These are phyloP conservation scores for Phascolomyces articulosus DNA, from an alignment of 371 early-diverging fungal genomes.

Conservation along the genomic window DNA sequence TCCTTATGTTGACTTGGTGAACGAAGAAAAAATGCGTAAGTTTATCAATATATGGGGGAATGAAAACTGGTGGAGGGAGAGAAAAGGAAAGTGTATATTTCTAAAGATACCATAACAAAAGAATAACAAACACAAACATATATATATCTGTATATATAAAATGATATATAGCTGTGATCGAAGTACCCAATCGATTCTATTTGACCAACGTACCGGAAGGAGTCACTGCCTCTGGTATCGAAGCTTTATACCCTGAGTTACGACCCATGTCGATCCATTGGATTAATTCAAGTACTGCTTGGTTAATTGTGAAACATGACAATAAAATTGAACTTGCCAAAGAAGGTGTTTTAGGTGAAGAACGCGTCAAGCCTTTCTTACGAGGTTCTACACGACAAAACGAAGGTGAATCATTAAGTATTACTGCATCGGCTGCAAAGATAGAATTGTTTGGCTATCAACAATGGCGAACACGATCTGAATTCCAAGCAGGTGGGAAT, in stretches of 20 bases:
- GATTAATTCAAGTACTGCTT: slow-evolving; percentile 44
- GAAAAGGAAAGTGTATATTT: too few relatives aligned
- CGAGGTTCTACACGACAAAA: slow-evolving; percentile 1
- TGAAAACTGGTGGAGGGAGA: too few relatives aligned
- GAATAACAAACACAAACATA: background rate
- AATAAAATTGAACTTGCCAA: slow-evolving; percentile 28
- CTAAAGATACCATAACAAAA: too few relatives aligned
- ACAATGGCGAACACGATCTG: slow-evolving; percentile 21
- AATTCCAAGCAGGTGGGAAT: background rate
- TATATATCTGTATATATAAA: background rate
- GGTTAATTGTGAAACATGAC: slow-evolving; percentile 47
- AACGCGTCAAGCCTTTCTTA: slow-evolving; percentile 25
- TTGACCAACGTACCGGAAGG: slow-evolving; percentile 49
- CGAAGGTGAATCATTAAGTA: slow-evolving; percentile 24
- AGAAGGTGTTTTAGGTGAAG: slow-evolving; percentile 30
- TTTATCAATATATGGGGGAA: background rate
- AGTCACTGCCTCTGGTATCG: slow-evolving; percentile 37
- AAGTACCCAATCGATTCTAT: slow-evolving; percentile 38
- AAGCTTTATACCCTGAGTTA: slow-evolving; percentile 43
- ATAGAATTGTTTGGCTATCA: slow-evolving; percentile 36
- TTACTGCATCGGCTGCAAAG: slow-evolving; percentile 36
- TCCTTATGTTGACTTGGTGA: slow-evolving; percentile 50
- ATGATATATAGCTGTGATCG: slow-evolving; percentile 23
- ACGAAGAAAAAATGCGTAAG: slow-evolving; percentile 37
- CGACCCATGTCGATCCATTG: slow-evolving; percentile 46